Evolutionary conservation across 352 stramenopile species (phyloP), one percentile per base, ranked within the genome.

Genomic region (Globisporangium takayamanum): DNA sequence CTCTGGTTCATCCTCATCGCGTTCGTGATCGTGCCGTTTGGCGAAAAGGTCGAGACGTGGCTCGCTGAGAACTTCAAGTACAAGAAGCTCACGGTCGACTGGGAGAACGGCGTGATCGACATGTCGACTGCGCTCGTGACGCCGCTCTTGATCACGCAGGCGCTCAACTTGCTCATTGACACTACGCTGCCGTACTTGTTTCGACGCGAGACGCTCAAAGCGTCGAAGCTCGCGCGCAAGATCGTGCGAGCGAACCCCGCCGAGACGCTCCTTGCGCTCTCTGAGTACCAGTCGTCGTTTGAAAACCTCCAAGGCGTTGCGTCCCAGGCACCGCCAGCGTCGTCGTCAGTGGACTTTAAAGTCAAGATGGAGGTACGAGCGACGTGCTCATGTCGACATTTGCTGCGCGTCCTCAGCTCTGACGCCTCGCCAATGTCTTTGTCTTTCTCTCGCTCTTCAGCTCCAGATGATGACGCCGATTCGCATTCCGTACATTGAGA

Each of bases 1-100:
- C 64, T 92, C 42, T 95, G 84, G 87, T 95, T 94, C 53, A 92
- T 95, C 55, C 62, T 94, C 45, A 92, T 95, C 39, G 82, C 87
- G 10, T 94, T 94, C 57, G 76, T 93, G 51, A 92, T 93, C 56
- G 83, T 94, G 1, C 87, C 87, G 15, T 95, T 94, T 41, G 87
- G 87, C 0, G 69, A 87, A 42, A 57, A 84, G 36, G 80, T 95
- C 25, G 84, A 95, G 57, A 80, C 77, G 12, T 94, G 83, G 83
- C 70, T 94, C 16, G 74, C 79, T 2, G 67, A 77, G 39, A 89
- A 91, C 57, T 76, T 94, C 50, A 80, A 85, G 49, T 89, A 88
- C 69, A 90, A 80, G 42, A 87, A 89, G 45, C 73, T 94, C 28
- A 88, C 80, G 4, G 83, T 92, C 2, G 74, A 82, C 45, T 95